These are phyloP conservation scores for Eucalyptus tenuipes DNA, from an alignment of 345 rosid species.

Conservation along the genomic window DNA sequence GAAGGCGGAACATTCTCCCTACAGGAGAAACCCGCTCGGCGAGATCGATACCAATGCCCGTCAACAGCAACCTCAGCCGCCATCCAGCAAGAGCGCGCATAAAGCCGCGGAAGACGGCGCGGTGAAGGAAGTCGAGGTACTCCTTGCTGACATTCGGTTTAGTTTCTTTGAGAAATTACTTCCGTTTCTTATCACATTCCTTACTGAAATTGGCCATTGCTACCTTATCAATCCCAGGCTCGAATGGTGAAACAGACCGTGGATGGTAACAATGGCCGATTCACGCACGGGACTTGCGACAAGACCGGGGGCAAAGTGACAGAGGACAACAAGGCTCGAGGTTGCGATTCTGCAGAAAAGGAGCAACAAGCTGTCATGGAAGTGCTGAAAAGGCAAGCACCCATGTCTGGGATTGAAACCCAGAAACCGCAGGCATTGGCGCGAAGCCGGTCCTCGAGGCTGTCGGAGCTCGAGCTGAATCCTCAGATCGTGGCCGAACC, in stretches of 20 bases:
- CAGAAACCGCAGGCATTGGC: constrained; percentile 39
- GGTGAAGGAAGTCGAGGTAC: neutral
- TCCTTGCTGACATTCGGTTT: neutral
- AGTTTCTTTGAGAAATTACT: neutral
- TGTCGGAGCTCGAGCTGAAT: constrained; percentile 57
- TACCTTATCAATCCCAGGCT: neutral
- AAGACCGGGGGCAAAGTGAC: constrained; percentile 5
- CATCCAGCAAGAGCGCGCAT: neutral
- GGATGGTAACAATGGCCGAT: constrained; percentile 8
- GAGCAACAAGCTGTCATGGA: constrained; percentile 12
- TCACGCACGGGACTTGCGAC: neutral
- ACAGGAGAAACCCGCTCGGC: constrained; percentile 54
- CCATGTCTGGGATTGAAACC: constrained; percentile 2
- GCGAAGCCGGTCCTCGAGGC: constrained; percentile 67
- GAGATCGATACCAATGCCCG: constrained; percentile 50
- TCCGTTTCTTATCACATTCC: neutral
- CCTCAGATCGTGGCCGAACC: constrained; percentile 42
- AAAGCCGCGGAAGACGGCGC: constrained; percentile 1
- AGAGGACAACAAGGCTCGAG: constrained; percentile 1
- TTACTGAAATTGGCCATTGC: neutral
- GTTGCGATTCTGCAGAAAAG: neutral
- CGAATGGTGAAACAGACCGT: constrained; percentile 17
- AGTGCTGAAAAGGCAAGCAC: constrained; percentile 5
- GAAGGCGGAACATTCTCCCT: constrained; percentile 80
- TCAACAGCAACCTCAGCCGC: neutral